Conservation (phyloP, 1,139 yeast genomes). For the Meyerozyma sp. region DNA sequence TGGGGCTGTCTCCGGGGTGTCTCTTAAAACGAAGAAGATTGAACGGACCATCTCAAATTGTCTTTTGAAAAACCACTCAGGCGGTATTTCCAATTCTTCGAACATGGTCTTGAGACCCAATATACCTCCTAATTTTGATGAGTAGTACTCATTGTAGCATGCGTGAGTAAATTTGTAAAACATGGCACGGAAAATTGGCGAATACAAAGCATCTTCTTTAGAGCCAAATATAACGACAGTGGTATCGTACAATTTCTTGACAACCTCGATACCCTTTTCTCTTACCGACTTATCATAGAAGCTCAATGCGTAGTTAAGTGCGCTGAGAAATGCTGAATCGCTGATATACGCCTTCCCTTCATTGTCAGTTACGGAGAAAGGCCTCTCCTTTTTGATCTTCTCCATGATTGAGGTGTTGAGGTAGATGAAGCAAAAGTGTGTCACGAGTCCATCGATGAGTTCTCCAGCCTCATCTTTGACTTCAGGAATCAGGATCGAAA, state of each 20-base stretch:
- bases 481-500: constrained; percentile 71
- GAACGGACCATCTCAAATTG: constrained; percentile 86
- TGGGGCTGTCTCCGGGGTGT: constrained; percentile 88
- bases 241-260: constrained; percentile 57
- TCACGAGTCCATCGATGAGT: constrained; percentile 62
- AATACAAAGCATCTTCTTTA: constrained; percentile 58
- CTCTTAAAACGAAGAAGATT: constrained; percentile 83
- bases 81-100: constrained; percentile 61
- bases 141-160: constrained; percentile 86
- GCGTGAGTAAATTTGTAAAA: constrained; percentile 82
- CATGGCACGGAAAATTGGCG: constrained; percentile 72
- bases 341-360: constrained; percentile 72
- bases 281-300: constrained; percentile 70
- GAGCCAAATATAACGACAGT: constrained; percentile 66
- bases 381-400: constrained; percentile 62
- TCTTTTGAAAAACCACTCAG: constrained; percentile 66
- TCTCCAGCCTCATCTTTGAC: constrained; percentile 62
- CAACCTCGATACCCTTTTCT: constrained; percentile 63
- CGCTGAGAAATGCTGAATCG: constrained; percentile 67
- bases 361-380: constrained; percentile 70
- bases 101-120: constrained; percentile 74
- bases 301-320: constrained; percentile 74
- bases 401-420: constrained; percentile 70
- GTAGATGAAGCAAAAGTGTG: constrained; percentile 74
- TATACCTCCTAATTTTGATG: constrained; percentile 84